Percentiles rank a stretch among this genome's conserved stretches.
Conservation (phyloP, 805 yeast genomes). For the Starmerella vaccinii region DNA sequence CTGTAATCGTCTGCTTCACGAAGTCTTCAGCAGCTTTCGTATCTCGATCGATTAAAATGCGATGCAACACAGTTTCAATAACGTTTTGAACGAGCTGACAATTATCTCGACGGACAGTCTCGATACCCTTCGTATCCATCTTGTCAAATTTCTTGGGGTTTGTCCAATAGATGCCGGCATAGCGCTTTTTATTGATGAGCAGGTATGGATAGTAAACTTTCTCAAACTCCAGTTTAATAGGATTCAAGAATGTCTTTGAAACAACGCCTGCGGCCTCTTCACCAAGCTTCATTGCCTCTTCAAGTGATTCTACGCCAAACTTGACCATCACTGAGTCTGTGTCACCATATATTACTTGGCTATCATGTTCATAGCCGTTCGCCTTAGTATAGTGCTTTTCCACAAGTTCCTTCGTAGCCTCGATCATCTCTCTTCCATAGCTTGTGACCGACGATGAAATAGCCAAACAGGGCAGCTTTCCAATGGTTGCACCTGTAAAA, state of each 20-base stretch:
- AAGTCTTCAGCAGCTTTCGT: conserved; percentile 73
- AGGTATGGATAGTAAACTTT: conserved; percentile 92
- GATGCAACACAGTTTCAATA: conserved; percentile 78
- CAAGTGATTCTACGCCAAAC: conserved; percentile 74
- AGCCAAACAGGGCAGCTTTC: conserved; percentile 91
- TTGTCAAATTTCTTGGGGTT: conserved; percentile 83
- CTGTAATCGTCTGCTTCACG: conserved; percentile 81
- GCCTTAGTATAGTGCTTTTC: conserved; percentile 66
- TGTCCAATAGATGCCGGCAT: conserved; percentile 97
- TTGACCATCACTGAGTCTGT: conserved; percentile 99
- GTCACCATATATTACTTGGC: conserved; percentile 93
- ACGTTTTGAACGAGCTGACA: conserved; percentile 92
- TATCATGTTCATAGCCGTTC: conserved; percentile 76
- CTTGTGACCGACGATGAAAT: conserved; percentile 94
- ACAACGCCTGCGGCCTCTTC: conserved; percentile 89
- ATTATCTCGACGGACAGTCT: conserved; percentile 95
- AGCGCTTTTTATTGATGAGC: conserved; percentile 88
- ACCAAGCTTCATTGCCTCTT: conserved; percentile 80
- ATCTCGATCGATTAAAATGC: conserved; percentile 76
- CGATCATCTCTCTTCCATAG: conserved; percentile 95
- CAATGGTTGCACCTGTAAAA: conserved; percentile 97
- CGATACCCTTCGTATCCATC: conserved; percentile 97
- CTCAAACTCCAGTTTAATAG: conserved; percentile 92
- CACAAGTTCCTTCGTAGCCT: conserved; percentile 75
- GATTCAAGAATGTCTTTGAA: conserved; percentile 64